Evolutionary conservation across 2,329 filamentous ascomycete genomes (phyloP), one percentile per base, ranked within the genome.

Genomic region (Fusarium nematophilum): DNA sequence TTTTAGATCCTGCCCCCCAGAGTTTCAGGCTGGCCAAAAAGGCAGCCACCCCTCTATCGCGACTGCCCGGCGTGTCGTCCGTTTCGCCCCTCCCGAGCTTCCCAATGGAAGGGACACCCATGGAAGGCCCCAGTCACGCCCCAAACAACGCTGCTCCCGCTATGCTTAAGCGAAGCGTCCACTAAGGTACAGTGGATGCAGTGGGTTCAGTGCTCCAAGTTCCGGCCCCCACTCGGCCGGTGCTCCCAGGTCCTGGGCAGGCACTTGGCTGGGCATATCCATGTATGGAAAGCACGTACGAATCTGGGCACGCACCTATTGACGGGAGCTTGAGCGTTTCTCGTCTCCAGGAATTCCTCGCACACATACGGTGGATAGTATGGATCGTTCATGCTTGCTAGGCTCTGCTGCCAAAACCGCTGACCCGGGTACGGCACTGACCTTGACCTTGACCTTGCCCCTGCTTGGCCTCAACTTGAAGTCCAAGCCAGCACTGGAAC

Each of bases 21-120:
- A 53, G 65, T 68, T 68, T 68, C 65, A 68, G 65, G 65, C 63
- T 66, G 57, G 62, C 60, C 64, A 58, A 65, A 62, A 68, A 62
- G 62, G 55, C 46, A 52, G 44, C 49, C 48, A 43, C 29, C 43
- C 42, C 34, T 53, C 65, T 66, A 68, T 67, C 60, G 63, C 48
- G 57, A 49, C 48, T 64, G 45, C 48, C 43, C 56, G 60, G 52
- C 39, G 27, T 53, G 51, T 57, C 31, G 56, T 53, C 52, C 47
- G 51, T 61, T 64, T 45, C 43, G 56, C 37, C 43, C 51, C 14
- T 36, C 27, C 36, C 45, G 25, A 17, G 21, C 21, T 21, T n/a
- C 21, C 21, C 21, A 21, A 6, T 21, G 21, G 21, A 21, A 21
- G 21, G 21, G 21, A 21, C 4, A 21, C 21, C 45, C 23, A 29